Evolutionary conservation across 768 basidiomycete species (phyloP).

Genomic region (Auriscalpium microsporum): DNA sequence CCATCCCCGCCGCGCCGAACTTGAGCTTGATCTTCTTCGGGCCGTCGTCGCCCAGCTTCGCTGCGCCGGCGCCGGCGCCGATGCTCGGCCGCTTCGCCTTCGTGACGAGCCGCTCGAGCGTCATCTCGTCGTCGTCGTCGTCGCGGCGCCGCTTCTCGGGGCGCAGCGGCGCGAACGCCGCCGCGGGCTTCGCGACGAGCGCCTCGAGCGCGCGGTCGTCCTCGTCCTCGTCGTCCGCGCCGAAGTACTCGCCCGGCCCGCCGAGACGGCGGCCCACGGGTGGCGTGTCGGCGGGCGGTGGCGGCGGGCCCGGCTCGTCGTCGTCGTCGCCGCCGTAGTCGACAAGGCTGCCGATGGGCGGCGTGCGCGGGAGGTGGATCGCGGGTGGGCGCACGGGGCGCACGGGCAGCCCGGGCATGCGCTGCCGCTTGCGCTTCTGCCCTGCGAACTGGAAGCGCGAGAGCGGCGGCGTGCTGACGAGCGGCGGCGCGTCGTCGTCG

Average conservation of each 20-base stretch:
- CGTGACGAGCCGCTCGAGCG: conserved; percentile 47
- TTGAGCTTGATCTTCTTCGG: conserved; percentile 72
- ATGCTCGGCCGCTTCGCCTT: conserved; percentile 29
- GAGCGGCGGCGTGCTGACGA: conserved; percentile 21
- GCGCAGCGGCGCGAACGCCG: conserved; percentile 37
- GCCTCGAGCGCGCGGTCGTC: conserved; percentile 48
- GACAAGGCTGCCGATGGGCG: conserved; percentile 51
- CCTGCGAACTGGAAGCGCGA: conserved; percentile 15
- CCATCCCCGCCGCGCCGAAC: conserved; percentile 42
- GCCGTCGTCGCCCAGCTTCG: conserved; percentile 2
- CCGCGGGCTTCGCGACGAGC: conserved; percentile 25
- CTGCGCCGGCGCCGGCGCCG: neutral
- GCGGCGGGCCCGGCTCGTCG: conserved; percentile 24
- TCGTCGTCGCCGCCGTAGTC: conserved; percentile 78
- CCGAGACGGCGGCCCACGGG: conserved; percentile 32
- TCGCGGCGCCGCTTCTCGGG: conserved; percentile 35
- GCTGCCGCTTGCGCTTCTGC: conserved; percentile 23
- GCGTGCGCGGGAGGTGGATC: conserved; percentile 34
- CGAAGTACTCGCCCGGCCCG: neutral
- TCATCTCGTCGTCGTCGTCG: conserved; percentile 63
- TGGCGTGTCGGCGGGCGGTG: neutral
- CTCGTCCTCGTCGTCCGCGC: conserved; percentile 56
- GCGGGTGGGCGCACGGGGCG: conserved; percentile 16
- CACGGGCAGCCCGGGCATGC: conserved; percentile 33
- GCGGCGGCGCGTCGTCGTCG: conserved; percentile 28